Conservation (phyloP, 495 filamentous ascomycete species). For the Cenococcum geophilum region DNA sequence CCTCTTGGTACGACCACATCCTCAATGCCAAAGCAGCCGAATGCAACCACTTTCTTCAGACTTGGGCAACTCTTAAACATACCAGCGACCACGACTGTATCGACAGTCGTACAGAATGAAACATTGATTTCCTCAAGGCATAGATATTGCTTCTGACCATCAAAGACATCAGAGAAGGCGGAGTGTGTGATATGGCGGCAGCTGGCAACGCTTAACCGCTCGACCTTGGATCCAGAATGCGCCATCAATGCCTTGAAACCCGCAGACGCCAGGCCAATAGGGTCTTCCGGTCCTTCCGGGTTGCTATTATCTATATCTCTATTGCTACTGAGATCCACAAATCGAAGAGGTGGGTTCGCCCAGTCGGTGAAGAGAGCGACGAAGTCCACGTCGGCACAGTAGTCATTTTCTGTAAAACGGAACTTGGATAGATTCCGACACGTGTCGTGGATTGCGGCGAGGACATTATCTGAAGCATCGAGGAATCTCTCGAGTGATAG, state of each 20-base stretch:
- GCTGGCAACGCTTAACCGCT: constrained; percentile 62
- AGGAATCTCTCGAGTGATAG: constrained; percentile 58
- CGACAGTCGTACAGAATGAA: constrained; percentile 67
- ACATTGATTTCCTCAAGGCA: constrained; percentile 65
- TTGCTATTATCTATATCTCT: constrained; percentile 68
- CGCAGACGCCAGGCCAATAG: constrained; percentile 61
- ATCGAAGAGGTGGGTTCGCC: constrained; percentile 61
- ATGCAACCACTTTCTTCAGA: constrained; percentile 67
- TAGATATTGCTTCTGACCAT: constrained; percentile 52
- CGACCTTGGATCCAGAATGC: constrained; percentile 64
- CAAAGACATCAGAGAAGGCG: constrained; percentile 67
- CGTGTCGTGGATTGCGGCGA: constrained; percentile 54
- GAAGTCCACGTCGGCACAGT: constrained; percentile 67
- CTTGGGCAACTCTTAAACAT: constrained; percentile 72
- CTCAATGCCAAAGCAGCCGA: constrained; percentile 74
- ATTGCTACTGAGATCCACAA: constrained; percentile 65
- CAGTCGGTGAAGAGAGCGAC: constrained; percentile 64
- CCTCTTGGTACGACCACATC: constrained; percentile 65
- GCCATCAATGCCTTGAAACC: constrained; percentile 75
- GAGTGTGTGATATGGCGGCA: constrained; percentile 68
- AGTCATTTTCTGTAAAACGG: constrained; percentile 65
- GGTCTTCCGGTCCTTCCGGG: constrained; percentile 49
- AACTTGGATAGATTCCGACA: constrained; percentile 68
- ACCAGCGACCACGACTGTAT: constrained; percentile 63
- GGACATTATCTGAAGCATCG: constrained; percentile 38